A percentile compares a stretch with the other conserved stretches of the same genome.
phyloP scores from a whole-genome alignment of 345 rosid genomes.

The Geranium rotundifolium region DNA sequence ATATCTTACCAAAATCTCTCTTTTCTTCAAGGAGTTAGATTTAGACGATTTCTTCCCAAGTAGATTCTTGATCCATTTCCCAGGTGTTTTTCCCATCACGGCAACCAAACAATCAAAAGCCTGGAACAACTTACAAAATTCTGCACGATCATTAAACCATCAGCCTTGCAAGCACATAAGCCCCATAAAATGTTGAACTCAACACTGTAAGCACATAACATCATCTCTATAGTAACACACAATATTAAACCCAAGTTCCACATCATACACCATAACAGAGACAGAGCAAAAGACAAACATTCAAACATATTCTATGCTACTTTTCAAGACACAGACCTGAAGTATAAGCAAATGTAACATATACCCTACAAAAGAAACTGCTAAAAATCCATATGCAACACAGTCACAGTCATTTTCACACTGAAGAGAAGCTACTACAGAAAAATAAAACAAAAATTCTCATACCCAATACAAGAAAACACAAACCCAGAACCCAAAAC shows the following conservation, averaged over 20 bases:
- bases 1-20: conserved; percentile 33
- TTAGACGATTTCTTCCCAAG: conserved; percentile 62
- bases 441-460: background rate
- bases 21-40: conserved; percentile 42
- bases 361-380: background rate
- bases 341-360: background rate
- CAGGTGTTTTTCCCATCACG: conserved; percentile 69
- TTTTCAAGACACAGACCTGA: background rate
- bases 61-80: conserved; percentile 65
- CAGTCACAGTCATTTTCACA: background rate
- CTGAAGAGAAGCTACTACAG: background rate
- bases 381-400: background rate
- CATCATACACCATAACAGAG: background rate
- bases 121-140: conserved; percentile 7
- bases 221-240: background rate
- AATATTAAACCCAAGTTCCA: background rate
- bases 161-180: background rate
- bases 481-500: background rate
- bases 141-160: conserved; percentile 4
- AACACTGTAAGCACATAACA: background rate
- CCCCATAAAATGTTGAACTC: background rate
- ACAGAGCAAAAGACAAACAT: background rate
- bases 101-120: conserved; percentile 2
- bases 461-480: background rate
- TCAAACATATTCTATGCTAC: background rate